Evolutionary conservation across 176 grass and related monocot genomes (phyloP), one percentile per base, ranked within the genome.

Genomic region (Aechmea fasciata): DNA sequence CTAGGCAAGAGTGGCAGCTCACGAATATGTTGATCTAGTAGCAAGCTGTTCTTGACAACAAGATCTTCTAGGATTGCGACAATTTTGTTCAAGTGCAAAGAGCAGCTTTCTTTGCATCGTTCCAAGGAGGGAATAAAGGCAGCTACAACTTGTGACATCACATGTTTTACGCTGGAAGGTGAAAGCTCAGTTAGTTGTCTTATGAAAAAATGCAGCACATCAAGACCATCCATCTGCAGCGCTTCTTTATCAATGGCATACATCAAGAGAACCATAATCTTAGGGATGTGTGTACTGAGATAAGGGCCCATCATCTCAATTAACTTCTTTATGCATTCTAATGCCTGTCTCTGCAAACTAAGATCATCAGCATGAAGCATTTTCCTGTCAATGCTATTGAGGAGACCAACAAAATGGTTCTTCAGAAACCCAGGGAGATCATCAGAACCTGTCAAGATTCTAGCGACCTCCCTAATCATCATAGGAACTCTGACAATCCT

Each of bases 291-390:
- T 81, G 93, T 85, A 71, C 81, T 83, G 50, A 96, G 79, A 77
- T 90, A 96, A 79, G 93, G 86, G 50, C 93, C 89, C 93, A 96
- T 96, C 83, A 96, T 90, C 86, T 96, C 93, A 57, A 92, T 81
- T 73, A 89, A 76, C 76, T 90, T 96, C 61, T 79, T 72, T 76
- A 96, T 92, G 69, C 83, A 83, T 55, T 83, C 86, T 72, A 96
- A 85, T 51, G 83, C 83, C 71, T 92, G 85, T 70, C 84, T 87
- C 77, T 92, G 93, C 73, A 92, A 76, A 71, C 83, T 80, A 20
- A 68, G 49, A 19, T 92, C 81, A 81, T 92, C 86, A 50, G 83
- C 84, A 62, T 75, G 83, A 77, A 97, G 89, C 93, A 97, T 92
- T 70, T 92, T 97, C 76, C 81, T 83, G 68, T 97, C 84, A 62